A percentile compares a stretch with the other conserved stretches of the same genome.
These are phyloP conservation scores for Solanum dulcamara DNA, from an alignment of 257 asterid genomes.

Conservation along the genomic window DNA sequence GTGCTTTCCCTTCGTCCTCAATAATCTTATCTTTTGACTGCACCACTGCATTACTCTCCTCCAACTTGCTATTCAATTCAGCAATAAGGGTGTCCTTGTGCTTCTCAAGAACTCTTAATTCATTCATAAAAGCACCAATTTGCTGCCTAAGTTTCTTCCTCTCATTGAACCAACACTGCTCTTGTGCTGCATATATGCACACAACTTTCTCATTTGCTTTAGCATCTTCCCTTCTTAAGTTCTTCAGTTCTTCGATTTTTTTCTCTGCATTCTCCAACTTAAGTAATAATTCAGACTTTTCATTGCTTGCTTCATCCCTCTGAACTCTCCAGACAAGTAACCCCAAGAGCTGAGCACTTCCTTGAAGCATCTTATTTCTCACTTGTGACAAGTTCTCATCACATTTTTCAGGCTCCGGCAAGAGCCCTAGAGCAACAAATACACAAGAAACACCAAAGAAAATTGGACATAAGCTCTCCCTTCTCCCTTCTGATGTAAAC, in stretches of 20 bases:
- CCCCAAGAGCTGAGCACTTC: slow-evolving; percentile 74
- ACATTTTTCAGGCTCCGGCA: slow-evolving; percentile 37
- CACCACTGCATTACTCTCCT: slow-evolving; percentile 28
- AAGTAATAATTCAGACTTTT: slow-evolving; percentile 23
- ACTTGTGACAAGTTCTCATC: slow-evolving; percentile 50
- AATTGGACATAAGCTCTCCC: slow-evolving; percentile 44
- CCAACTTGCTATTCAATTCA: slow-evolving; percentile 42
- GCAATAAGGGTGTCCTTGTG: slow-evolving; percentile 29
- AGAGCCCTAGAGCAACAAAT: slow-evolving; percentile 41
- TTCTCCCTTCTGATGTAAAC: slow-evolving; percentile 23
- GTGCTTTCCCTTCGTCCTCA: slow-evolving; percentile 33
- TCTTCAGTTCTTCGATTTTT: slow-evolving; percentile 47
- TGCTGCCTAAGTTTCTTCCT: slow-evolving; percentile 64
- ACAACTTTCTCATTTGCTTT: slow-evolving; percentile 85
- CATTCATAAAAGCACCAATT: slow-evolving; percentile 54
- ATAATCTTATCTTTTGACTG: slow-evolving; percentile 41
- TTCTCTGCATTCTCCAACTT: slow-evolving; percentile 44
- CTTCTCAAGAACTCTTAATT: slow-evolving; percentile 33
- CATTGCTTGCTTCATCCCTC: slow-evolving; percentile 13
- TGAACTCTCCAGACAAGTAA: slow-evolving; percentile 57
- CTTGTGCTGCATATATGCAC: slow-evolving; percentile 68
- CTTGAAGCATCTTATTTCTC: slow-evolving; percentile 42
- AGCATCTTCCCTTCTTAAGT: slow-evolving; percentile 66
- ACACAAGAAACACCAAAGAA: slow-evolving; percentile 77
- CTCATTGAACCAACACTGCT: slow-evolving; percentile 72